Evolutionary conservation across 2,329 filamentous ascomycete species (phyloP).

Genomic region (Fusarium sp.): DNA sequence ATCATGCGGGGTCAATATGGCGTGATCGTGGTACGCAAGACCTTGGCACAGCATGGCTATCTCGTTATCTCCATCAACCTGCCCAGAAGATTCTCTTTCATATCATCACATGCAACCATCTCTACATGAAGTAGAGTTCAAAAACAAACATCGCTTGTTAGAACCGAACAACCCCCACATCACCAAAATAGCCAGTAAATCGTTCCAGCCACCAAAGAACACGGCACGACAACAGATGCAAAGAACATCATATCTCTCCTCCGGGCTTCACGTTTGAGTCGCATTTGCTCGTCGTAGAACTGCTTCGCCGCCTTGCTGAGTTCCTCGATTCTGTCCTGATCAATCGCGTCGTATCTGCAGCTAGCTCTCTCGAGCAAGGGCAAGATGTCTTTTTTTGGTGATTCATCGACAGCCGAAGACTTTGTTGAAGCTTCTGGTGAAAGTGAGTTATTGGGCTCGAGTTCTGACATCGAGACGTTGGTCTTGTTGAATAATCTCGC

Average conservation of each 20-base stretch:
- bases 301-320: not conserved
- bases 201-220: not conserved
- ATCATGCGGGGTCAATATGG: constrained; percentile 25
- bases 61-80: not conserved
- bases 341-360: not conserved
- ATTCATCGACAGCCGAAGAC: not conserved
- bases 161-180: not conserved
- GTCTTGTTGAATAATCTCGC: not conserved
- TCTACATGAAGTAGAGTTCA: not conserved
- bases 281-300: constrained; percentile 2
- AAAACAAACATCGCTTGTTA: not conserved
- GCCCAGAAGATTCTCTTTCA: not conserved
- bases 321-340: not conserved
- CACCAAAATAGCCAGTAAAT: not conserved
- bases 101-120: not conserved
- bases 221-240: not conserved
- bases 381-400: not conserved
- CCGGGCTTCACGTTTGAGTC: not conserved
- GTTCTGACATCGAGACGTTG: not conserved
- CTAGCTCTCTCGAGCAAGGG: not conserved
- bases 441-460: not conserved
- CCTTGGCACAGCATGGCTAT: not conserved
- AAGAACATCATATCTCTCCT: not conserved
- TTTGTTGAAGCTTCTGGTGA: not conserved
- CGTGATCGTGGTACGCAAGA: constrained; percentile 9